A percentile compares a stretch with the other conserved stretches of the same genome.
phyloP scores from a whole-genome alignment of 83 land plant genomes.

The Thuja plicata region DNA sequence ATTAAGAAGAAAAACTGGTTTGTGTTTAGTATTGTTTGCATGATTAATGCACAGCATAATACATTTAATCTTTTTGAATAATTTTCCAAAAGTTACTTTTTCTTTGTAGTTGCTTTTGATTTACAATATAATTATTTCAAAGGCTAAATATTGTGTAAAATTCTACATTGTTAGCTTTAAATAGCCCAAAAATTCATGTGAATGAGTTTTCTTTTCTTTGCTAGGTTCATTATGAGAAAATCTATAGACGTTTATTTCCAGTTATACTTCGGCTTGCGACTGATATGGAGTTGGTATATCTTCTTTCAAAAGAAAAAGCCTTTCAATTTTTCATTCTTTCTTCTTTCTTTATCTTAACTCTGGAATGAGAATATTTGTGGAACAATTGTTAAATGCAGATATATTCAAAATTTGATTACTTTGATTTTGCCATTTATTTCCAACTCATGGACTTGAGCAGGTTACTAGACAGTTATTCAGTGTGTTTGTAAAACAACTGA shows the following conservation, averaged over 20 bases:
- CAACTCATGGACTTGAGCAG: slow-evolving; percentile 15
- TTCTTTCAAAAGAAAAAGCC: not conserved
- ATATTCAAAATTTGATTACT: not conserved
- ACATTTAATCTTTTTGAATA: not conserved
- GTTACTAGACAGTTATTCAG: slow-evolving; percentile 47
- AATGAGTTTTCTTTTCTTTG: not conserved
- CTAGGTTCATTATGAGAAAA: slow-evolving; percentile 42
- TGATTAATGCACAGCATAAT: not conserved
- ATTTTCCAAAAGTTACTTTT: not conserved
- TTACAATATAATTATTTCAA: not conserved
- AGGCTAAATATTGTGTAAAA: not conserved
- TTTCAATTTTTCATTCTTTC: not conserved
- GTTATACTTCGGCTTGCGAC: slow-evolving; percentile 45
- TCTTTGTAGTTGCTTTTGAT: not conserved
- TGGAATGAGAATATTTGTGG: not conserved
- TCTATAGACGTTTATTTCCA: slow-evolving; percentile 42
- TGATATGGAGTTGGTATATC: slow-evolving; percentile 45
- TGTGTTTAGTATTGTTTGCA: not conserved
- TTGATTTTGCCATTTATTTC: not conserved
- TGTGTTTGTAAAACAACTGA: slow-evolving; percentile 39
- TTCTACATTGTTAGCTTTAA: not conserved
- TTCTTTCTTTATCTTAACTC: not conserved
- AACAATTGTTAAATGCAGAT: not conserved
- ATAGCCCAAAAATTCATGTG: not conserved
- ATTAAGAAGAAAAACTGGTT: not conserved